Evolutionary conservation across 345 rosid species (phyloP).

Genomic region (Pistacia vera): DNA sequence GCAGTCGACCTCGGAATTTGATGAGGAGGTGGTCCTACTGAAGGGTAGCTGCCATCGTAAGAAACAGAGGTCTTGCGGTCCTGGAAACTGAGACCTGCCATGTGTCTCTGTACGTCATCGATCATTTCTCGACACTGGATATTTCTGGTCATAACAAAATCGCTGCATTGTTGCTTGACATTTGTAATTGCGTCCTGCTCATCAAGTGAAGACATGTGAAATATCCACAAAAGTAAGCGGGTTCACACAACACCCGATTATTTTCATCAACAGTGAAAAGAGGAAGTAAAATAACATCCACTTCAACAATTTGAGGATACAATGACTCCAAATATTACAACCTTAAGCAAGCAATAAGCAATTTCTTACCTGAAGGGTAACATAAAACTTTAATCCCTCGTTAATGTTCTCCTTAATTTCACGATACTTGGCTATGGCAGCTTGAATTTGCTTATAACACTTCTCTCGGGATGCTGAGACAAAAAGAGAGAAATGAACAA

Average conservation of each 20-base stretch:
- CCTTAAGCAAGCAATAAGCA: constrained; percentile 2
- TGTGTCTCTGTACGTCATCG: constrained; percentile 89
- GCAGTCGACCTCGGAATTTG: constrained; percentile 47
- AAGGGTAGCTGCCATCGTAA: constrained; percentile 50
- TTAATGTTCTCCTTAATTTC: constrained; percentile 96
- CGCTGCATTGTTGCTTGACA: constrained; percentile 96
- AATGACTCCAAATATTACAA: background rate
- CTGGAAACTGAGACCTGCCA: constrained; percentile 91
- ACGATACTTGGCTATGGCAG: constrained; percentile 82
- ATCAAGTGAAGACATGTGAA: background rate
- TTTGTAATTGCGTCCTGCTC: constrained; percentile 93
- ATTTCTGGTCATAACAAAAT: constrained; percentile 95
- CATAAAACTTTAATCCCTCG: constrained; percentile 96
- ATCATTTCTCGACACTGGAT: constrained; percentile 98
- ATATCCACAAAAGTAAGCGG: background rate
- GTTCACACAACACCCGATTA: background rate
- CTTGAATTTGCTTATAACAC: constrained; percentile 92
- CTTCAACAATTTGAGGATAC: background rate
- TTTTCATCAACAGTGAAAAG: background rate
- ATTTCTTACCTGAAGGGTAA: constrained; percentile 83
- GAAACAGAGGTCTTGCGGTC: constrained; percentile 66
- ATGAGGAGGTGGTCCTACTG: constrained; percentile 62
- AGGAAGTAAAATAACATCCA: background rate
- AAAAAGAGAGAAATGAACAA: constrained; percentile 21
- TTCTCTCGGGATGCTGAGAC: constrained; percentile 82